Percentiles rank a stretch among this genome's conserved stretches.
Conservation (phyloP, 768 basidiomycete genomes). For the Lentinula detonsa region DNA sequence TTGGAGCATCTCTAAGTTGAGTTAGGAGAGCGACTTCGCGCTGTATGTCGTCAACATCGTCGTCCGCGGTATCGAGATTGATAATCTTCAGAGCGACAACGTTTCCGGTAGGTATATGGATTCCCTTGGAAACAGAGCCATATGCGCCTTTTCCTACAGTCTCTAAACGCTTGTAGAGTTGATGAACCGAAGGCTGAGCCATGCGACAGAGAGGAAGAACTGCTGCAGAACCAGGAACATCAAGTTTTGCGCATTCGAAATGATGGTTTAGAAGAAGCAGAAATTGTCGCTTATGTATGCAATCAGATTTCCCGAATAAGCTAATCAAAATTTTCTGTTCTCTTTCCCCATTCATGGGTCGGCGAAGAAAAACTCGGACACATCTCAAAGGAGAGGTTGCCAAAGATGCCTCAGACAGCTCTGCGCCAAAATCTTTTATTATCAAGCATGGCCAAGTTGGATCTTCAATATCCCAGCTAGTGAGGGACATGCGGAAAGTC, state of each 20-base stretch:
- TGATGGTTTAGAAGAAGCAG: background rate
- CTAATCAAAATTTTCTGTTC: background rate
- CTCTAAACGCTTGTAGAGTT: constrained; percentile 81
- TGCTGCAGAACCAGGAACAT: background rate
- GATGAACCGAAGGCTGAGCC: constrained; percentile 61
- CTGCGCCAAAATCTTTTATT: constrained; percentile 85
- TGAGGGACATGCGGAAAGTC: constrained; percentile 88
- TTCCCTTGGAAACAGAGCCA: constrained; percentile 91
- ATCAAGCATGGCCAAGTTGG: constrained; percentile 96
- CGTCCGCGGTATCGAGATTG: constrained; percentile 93
- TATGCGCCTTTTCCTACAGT: constrained; percentile 95
- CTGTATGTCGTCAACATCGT: constrained; percentile 96
- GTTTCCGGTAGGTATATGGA: constrained; percentile 78
- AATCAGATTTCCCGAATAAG: background rate
- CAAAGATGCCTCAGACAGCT: constrained; percentile 22
- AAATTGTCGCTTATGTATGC: background rate
- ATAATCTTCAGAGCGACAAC: constrained; percentile 98
- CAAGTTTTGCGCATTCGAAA: background rate
- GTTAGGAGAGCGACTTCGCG: constrained; percentile 90
- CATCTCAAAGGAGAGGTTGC: constrained; percentile 60
- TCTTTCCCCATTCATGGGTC: constrained; percentile 47
- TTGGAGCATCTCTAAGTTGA: constrained; percentile 84
- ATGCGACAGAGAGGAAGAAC: constrained; percentile 12
- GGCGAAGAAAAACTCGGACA: constrained; percentile 73
- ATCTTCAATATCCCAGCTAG: constrained; percentile 78